A percentile compares a stretch with the other conserved stretches of the same genome.
phyloP scores from a whole-genome alignment of 164 flowering plant species.

The Stephania yunnanensis region DNA sequence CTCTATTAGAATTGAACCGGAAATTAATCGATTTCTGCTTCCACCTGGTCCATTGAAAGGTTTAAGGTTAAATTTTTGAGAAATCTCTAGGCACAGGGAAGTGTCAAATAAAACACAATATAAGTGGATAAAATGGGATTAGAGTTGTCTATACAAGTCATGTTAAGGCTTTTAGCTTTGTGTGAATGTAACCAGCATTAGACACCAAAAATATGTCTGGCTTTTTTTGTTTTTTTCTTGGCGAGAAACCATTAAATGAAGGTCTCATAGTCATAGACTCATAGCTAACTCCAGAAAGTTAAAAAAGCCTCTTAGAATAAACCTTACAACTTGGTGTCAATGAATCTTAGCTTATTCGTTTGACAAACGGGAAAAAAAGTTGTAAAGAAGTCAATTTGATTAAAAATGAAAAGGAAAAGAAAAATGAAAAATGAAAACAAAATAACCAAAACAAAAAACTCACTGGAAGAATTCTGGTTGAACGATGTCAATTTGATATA shows the following conservation, averaged over 20 bases:
- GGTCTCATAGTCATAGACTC: too few species aligned
- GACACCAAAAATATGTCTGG: background rate
- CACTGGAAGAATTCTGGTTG: conserved; percentile 87
- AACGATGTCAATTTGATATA: conserved; percentile 87
- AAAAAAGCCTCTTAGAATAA: background rate
- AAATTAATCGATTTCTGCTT: background rate
- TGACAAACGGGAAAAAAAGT: background rate
- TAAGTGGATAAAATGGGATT: background rate
- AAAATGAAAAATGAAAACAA: background rate
- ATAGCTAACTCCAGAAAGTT: background rate
- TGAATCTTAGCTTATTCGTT: background rate
- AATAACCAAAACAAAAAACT: conserved; percentile 5
- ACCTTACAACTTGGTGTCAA: too few species aligned
- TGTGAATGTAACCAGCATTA: background rate
- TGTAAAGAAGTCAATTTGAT: background rate
- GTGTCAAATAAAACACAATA: background rate
- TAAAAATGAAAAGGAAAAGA: background rate
- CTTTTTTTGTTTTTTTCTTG: background rate
- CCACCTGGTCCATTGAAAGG: background rate
- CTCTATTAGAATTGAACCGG: background rate
- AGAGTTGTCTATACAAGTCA: background rate
- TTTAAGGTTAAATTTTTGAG: background rate
- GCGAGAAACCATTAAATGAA: background rate
- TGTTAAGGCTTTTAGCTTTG: background rate
- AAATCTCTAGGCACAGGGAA: background rate